Evolutionary conservation across 139 green algal genomes (phyloP).

Genomic region (Tetraselmis chui): DNA sequence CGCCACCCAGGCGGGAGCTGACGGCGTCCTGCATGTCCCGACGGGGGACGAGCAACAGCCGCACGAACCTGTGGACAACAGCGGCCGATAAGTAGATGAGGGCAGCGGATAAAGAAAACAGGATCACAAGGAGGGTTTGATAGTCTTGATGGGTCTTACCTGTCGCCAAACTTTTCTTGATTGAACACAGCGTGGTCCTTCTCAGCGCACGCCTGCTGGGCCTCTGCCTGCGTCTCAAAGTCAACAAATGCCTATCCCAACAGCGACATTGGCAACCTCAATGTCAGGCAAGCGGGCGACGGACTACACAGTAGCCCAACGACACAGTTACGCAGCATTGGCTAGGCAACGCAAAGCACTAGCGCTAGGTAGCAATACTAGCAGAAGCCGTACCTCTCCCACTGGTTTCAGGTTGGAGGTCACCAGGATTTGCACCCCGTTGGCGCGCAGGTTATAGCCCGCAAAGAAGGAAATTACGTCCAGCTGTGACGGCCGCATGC

Average conservation of each 20-base stretch:
- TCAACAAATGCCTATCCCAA: constrained; percentile 57
- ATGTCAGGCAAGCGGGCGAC: too few relatives aligned
- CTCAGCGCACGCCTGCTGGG: constrained; percentile 33
- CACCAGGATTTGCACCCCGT: constrained; percentile 57
- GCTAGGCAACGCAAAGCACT: too few relatives aligned
- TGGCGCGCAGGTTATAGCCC: constrained; percentile 47
- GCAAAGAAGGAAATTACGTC: constrained; percentile 26
- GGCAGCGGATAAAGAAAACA: too few relatives aligned
- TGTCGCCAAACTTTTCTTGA: constrained; percentile 54
- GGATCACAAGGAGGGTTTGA: too few relatives aligned
- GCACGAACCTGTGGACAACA: not conserved
- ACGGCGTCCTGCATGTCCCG: constrained; percentile 8
- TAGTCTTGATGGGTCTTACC: too few relatives aligned
- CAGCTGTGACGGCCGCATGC: too few relatives aligned
- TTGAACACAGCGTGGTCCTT: constrained; percentile 55
- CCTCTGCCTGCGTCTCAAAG: constrained; percentile 57
- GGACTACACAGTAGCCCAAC: too few relatives aligned
- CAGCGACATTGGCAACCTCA: too few relatives aligned
- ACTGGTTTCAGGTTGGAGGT: constrained; percentile 56
- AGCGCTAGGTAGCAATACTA: too few relatives aligned
- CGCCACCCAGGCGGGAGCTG: constrained; percentile 12
- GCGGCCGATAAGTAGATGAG: too few relatives aligned
- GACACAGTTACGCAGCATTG: too few relatives aligned
- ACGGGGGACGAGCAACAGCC: not conserved
- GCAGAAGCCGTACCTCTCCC: constrained; percentile 36